Conservation (phyloP, 805 yeast species). For the Tanozyma kutaoensis region DNA sequence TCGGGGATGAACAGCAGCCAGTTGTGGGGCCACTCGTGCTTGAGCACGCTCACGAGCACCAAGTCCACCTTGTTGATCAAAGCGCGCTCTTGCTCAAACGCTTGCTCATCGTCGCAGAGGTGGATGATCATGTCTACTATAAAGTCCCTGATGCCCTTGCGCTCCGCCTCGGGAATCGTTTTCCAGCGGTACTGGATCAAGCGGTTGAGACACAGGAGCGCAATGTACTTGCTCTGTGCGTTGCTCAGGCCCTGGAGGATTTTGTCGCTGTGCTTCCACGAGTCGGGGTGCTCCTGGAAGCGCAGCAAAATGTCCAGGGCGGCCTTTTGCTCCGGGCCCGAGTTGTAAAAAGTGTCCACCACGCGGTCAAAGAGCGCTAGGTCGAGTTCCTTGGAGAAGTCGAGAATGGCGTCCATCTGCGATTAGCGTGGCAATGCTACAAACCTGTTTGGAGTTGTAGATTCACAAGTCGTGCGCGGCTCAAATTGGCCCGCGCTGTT, state of each 20-base stretch:
- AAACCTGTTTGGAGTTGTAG: no score
- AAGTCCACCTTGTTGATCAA: slow-evolving; percentile 87
- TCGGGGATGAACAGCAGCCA: slow-evolving; percentile 98
- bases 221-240: slow-evolving; percentile 86
- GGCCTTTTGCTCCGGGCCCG: slow-evolving; percentile 52
- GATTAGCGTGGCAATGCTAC: no score
- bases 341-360: slow-evolving; percentile 69
- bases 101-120: slow-evolving; percentile 71
- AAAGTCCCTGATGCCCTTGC: slow-evolving; percentile 87
- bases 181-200: slow-evolving; percentile 91
- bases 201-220: slow-evolving; percentile 78
- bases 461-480: no score
- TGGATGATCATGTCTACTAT: slow-evolving; percentile 88
- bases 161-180: slow-evolving; percentile 74
- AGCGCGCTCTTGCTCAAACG: slow-evolving; percentile 61
- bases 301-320: slow-evolving; percentile 63
- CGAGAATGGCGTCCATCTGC: no score
- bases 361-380: slow-evolving; percentile 67
- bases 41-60: slow-evolving; percentile 84
- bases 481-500: no score
- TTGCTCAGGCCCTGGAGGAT: slow-evolving; percentile 68
- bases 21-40: slow-evolving; percentile 98
- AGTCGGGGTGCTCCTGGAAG: slow-evolving; percentile 88
- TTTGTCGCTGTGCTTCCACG: slow-evolving; percentile 91
- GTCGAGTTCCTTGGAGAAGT: slow-evolving; percentile 77